phyloP scores from a whole-genome alignment of 768 basidiomycete species.

The Mycena polygramma region DNA sequence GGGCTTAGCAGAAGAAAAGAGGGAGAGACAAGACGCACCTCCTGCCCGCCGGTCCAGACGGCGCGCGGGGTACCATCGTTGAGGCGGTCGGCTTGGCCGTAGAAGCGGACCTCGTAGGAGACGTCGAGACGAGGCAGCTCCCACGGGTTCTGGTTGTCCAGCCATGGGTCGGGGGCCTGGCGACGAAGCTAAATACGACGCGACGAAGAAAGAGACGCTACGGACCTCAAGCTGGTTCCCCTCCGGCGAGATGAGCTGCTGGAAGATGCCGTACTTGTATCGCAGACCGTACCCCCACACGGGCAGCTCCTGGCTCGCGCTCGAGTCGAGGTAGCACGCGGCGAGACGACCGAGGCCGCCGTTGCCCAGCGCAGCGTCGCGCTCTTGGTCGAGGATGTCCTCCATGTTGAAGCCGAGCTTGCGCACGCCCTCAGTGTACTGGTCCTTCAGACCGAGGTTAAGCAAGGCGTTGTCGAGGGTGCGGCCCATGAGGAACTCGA shows the following conservation, averaged over 20 bases:
- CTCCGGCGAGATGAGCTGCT: conserved; percentile 88
- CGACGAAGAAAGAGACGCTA: not conserved
- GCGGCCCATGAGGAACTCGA: conserved; percentile 92
- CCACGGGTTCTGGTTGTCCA: conserved; percentile 91
- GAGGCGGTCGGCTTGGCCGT: conserved; percentile 83
- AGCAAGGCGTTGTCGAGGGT: conserved; percentile 76
- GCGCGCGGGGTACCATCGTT: conserved; percentile 71
- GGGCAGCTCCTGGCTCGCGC: conserved; percentile 82
- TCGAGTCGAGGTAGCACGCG: conserved; percentile 97
- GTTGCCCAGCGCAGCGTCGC: conserved; percentile 95
- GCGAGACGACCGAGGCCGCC: conserved; percentile 96
- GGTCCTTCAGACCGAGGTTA: conserved; percentile 87
- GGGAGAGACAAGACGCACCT: conserved; percentile 44
- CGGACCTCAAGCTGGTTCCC: conserved; percentile 83
- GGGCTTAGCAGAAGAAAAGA: too few relatives aligned
- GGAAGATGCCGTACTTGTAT: conserved; percentile 97
- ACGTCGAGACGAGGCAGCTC: conserved; percentile 91
- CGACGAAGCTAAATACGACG: not conserved
- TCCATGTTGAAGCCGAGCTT: conserved; percentile 92
- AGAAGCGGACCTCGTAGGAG: conserved; percentile 88
- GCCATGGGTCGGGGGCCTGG: conserved; percentile 91
- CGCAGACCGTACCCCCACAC: conserved; percentile 96
- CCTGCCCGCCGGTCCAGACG: conserved; percentile 90
- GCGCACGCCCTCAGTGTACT: conserved; percentile 75
- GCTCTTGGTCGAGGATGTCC: conserved; percentile 88